A percentile compares a stretch with the other conserved stretches of the same genome.
Conservation (phyloP, 495 filamentous ascomycete genomes). For the Friedmanniomyces simplex region DNA sequence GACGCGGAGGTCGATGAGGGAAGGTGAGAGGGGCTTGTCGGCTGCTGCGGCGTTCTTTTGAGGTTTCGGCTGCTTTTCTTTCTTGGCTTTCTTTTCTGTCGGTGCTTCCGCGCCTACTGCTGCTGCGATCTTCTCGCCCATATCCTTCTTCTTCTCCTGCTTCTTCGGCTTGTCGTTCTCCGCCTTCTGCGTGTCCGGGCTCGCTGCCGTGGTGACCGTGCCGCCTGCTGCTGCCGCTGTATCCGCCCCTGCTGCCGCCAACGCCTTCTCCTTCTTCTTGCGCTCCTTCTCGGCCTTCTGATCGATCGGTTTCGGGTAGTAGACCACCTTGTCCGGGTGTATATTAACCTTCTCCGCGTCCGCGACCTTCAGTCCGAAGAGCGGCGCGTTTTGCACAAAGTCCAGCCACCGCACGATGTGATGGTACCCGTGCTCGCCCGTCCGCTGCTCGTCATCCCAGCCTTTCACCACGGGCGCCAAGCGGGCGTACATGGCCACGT, state of each 20-base stretch:
- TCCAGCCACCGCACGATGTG: conserved; percentile 87
- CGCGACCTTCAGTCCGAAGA: conserved; percentile 61
- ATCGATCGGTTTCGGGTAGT: conserved; percentile 41
- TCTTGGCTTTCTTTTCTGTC: conserved; percentile 54
- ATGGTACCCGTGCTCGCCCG: conserved; percentile 80
- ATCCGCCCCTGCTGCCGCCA: conserved; percentile 19
- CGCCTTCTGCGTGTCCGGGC: conserved; percentile 9
- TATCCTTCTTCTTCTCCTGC: conserved; percentile 28
- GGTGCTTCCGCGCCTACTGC: conserved; percentile 23
- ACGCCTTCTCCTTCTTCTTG: conserved; percentile 37
- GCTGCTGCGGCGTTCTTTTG: conserved; percentile 50
- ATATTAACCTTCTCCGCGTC: conserved; percentile 71
- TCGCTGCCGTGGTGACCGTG: conserved; percentile 8
- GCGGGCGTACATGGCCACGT: conserved; percentile 74
- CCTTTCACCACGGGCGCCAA: conserved; percentile 66
- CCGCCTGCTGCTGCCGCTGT: conserved; percentile 18
- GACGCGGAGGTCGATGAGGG: conserved; percentile 84
- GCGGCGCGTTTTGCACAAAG: conserved; percentile 80
- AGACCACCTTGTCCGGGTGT: conserved; percentile 67
- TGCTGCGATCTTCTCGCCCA: conserved; percentile 23
- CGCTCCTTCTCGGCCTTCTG: conserved; percentile 47
- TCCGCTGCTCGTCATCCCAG: conserved; percentile 80
- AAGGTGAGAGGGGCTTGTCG: conserved; percentile 62
- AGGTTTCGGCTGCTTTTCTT: conserved; percentile 56
- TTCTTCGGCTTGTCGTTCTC: conserved; percentile 23